Conservation (phyloP, 2,329 filamentous ascomycete species). For the Epichloe typhina region DNA sequence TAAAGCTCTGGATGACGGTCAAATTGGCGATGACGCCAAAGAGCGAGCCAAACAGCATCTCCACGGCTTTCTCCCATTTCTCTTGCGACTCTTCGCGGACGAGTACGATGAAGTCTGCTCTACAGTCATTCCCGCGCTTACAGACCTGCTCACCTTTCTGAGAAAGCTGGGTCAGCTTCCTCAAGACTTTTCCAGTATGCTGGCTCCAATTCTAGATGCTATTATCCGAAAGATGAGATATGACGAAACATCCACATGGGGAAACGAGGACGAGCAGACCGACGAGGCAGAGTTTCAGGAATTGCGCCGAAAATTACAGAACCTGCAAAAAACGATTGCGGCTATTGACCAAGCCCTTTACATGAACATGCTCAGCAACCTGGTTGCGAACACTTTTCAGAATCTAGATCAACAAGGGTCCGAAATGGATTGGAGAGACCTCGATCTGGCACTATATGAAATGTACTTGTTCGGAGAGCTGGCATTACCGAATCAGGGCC, state of each 20-base stretch:
- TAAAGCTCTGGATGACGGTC: conserved; percentile 60
- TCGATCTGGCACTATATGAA: conserved; percentile 87
- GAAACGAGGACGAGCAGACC: conserved; percentile 84
- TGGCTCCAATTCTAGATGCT: conserved; percentile 78
- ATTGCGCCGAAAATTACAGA: conserved; percentile 75
- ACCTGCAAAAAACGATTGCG: conserved; percentile 84
- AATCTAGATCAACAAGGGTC: conserved; percentile 61
- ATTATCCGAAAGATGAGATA: conserved; percentile 96
- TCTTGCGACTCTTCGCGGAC: conserved; percentile 90
- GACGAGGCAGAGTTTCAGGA: conserved; percentile 98
- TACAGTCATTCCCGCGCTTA: conserved; percentile 84
- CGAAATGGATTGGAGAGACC: conserved; percentile 82
- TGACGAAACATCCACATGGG: conserved; percentile 89
- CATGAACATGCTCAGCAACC: conserved; percentile 72
- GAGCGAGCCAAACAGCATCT: conserved; percentile 70
- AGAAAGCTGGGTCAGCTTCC: conserved; percentile 68
- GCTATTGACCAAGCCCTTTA: conserved; percentile 80
- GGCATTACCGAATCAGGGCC: conserved; percentile 72
- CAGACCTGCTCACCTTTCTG: conserved; percentile 81
- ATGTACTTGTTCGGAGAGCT: conserved; percentile 94
- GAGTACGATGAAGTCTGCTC: conserved; percentile 98
- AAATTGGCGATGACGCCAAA: conserved; percentile 49
- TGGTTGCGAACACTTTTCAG: conserved; percentile 80
- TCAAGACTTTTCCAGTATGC: conserved; percentile 63
- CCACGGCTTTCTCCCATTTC: conserved; percentile 69